Conservation (phyloP, 176 grass and related monocot genomes). For the Typha latifolia region DNA sequence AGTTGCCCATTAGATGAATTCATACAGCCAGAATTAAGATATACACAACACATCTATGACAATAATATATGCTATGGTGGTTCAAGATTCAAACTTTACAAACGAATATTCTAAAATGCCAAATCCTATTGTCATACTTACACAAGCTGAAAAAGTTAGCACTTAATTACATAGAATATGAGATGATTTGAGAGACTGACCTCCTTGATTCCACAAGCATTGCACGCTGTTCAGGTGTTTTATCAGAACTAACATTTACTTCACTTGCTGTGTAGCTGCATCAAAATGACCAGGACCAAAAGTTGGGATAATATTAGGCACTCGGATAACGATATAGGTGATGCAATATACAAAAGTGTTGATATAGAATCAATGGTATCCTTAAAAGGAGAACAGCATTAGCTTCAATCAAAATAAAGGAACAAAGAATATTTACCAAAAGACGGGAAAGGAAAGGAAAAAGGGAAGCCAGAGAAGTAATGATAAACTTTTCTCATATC, state of each 20-base stretch:
- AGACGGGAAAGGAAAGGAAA: too few species aligned
- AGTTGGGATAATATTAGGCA: neutral
- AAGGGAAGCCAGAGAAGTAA: too few species aligned
- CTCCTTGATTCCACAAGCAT: constrained; percentile 68
- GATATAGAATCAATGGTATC: too few species aligned
- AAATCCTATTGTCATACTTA: neutral
- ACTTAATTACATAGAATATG: constrained; percentile 5
- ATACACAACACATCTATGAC: too few species aligned
- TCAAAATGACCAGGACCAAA: constrained; percentile 9
- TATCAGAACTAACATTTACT: constrained; percentile 33
- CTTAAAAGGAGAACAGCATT: too few species aligned
- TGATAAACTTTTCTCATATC: too few species aligned
- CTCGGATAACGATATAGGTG: neutral
- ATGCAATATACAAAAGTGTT: too few species aligned
- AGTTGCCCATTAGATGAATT: too few species aligned
- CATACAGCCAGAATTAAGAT: too few species aligned
- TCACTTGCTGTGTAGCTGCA: constrained; percentile 48
- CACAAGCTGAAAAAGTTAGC: neutral
- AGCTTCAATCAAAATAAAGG: too few species aligned
- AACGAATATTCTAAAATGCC: neutral
- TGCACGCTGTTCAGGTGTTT: constrained; percentile 40
- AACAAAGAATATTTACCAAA: too few species aligned
- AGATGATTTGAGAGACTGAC: constrained; percentile 20
- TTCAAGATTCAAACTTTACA: neutral
- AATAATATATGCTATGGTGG: neutral